Evolutionary conservation across 2,329 filamentous ascomycete genomes (phyloP).

Genomic region (Cryphonectria naterciae): DNA sequence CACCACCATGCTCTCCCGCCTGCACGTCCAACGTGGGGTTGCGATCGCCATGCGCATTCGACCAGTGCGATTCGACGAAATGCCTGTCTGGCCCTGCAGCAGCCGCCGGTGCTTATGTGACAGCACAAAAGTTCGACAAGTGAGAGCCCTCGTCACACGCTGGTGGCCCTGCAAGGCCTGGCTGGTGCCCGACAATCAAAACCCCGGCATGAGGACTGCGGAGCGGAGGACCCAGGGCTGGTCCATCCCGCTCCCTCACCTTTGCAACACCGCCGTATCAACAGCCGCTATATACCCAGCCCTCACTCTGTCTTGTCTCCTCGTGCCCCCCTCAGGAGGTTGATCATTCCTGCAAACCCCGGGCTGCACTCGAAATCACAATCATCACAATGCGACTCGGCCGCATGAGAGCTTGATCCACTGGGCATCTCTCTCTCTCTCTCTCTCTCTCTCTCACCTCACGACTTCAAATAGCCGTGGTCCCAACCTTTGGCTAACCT

Average conservation of each 20-base stretch:
- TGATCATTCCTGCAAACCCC: conserved; percentile 44
- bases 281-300: conserved; percentile 61
- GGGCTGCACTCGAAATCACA: conserved; percentile 47
- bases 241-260: conserved; percentile 42
- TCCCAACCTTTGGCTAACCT: conserved; percentile 20
- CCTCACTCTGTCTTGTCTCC: conserved; percentile 31
- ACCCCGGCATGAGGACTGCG: conserved; percentile 36
- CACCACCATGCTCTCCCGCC: conserved; percentile 33
- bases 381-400: conserved; percentile 57
- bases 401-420: conserved; percentile 38
- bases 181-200: conserved; percentile 33
- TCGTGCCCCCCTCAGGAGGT: conserved; percentile 18
- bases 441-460: background rate
- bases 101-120: conserved; percentile 33
- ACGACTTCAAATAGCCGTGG: conserved; percentile 24
- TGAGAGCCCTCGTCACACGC: conserved; percentile 46
- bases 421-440: conserved; percentile 11
- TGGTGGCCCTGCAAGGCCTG: background rate
- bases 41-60: conserved; percentile 32
- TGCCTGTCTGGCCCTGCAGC: conserved; percentile 47
- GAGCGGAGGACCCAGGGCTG: conserved; percentile 21
- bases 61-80: conserved; percentile 43
- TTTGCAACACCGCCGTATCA: conserved; percentile 43
- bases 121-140: conserved; percentile 41
- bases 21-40: conserved; percentile 34